phyloP scores from a whole-genome alignment of 345 rosid species.

The Lumnitzera littorea region DNA sequence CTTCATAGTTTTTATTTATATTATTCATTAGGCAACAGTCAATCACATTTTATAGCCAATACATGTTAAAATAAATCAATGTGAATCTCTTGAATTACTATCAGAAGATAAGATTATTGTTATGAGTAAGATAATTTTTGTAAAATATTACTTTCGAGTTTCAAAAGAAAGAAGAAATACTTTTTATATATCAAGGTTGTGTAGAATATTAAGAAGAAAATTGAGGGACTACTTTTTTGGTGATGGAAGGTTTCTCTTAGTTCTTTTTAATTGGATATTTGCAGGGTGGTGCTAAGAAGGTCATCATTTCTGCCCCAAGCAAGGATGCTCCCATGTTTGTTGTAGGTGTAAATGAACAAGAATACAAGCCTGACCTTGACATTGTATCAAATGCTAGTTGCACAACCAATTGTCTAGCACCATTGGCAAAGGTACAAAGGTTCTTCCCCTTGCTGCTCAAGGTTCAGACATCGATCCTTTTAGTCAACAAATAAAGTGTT shows the following conservation, averaged over 20 bases:
- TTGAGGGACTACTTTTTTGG: too few relatives aligned
- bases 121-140: too few relatives aligned
- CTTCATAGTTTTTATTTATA: too few relatives aligned
- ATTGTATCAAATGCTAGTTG: constrained; percentile 34
- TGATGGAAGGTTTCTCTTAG: not conserved
- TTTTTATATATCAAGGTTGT: too few relatives aligned
- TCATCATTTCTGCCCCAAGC: constrained; percentile 32
- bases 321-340: constrained; percentile 40
- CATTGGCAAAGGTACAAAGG: constrained; percentile 23
- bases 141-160: too few relatives aligned
- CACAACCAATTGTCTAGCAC: constrained; percentile 37
- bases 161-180: too few relatives aligned
- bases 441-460: not conserved
- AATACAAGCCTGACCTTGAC: constrained; percentile 23
- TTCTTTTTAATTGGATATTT: not conserved
- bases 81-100: too few relatives aligned
- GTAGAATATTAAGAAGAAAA: too few relatives aligned
- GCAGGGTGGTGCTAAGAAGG: constrained; percentile 42
- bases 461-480: not conserved
- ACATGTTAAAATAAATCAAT: too few relatives aligned
- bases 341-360: constrained; percentile 30
- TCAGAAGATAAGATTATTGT: too few relatives aligned
- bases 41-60: too few relatives aligned
- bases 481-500: not conserved
- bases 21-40: too few relatives aligned